These are phyloP conservation scores for Dacryopinax spathularia DNA, from an alignment of 768 basidiomycete genomes.

Conservation along the genomic window DNA sequence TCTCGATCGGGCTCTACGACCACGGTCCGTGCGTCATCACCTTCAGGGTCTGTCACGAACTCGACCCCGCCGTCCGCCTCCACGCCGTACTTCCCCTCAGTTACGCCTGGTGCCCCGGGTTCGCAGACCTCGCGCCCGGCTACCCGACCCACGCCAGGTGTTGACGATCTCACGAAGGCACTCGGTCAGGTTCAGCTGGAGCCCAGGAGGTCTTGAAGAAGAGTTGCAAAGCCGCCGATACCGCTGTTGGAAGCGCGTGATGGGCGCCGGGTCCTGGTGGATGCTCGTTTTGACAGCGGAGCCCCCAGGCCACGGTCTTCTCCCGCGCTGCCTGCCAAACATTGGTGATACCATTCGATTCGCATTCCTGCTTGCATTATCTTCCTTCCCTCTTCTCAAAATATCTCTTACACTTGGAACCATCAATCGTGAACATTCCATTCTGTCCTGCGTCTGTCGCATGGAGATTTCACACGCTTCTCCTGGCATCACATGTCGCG, in stretches of 20 bases:
- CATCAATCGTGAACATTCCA: neutral
- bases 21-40: conserved; percentile 50
- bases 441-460: neutral
- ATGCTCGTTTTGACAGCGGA: neutral
- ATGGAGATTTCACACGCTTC: neutral
- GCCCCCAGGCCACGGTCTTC: neutral
- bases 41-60: conserved; percentile 61
- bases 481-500: neutral
- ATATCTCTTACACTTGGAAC: neutral
- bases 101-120: conserved; percentile 18
- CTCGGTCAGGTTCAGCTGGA: neutral
- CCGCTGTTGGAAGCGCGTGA: neutral
- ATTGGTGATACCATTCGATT: conserved; percentile 4
- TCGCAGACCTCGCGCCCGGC: neutral
- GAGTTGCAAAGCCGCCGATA: conserved; percentile 1
- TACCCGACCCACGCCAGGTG: neutral
- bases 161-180: neutral
- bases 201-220: neutral
- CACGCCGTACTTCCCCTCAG: conserved; percentile 71
- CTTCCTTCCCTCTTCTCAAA: neutral
- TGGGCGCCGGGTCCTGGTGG: neutral
- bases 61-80: conserved; percentile 68
- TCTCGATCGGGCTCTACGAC: conserved; percentile 30
- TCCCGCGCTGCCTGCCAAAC: neutral
- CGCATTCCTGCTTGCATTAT: conserved; percentile 4